phyloP scores from a whole-genome alignment of 2,329 filamentous ascomycete genomes.

The Gremmenia infestans region DNA sequence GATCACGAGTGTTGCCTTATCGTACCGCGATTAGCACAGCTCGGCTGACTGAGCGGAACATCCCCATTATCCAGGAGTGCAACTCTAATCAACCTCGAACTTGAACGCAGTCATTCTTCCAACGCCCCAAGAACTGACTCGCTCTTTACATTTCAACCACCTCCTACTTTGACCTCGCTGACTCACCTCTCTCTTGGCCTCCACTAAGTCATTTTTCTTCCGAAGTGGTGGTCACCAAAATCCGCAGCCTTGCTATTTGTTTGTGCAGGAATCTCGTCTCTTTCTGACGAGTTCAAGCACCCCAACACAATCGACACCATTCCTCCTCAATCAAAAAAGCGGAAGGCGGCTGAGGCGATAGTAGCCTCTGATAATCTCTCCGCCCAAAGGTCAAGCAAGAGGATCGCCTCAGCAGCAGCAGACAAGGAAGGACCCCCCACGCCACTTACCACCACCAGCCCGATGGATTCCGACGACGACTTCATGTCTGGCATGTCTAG shows the following conservation, averaged over 20 bases:
- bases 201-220: constrained; percentile 1
- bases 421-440: constrained; percentile 45
- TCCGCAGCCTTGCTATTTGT: constrained; percentile 18
- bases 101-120: not conserved
- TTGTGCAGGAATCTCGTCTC: constrained; percentile 26
- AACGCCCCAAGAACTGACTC: not conserved
- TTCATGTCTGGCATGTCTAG: constrained; percentile 82
- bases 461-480: constrained; percentile 95
- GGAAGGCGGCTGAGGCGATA: constrained; percentile 46
- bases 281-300: constrained; percentile 25
- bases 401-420: constrained; percentile 35
- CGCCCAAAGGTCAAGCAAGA: constrained; percentile 30
- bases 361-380: constrained; percentile 29
- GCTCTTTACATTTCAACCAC: not conserved
- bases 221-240: not conserved
- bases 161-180: too few species aligned
- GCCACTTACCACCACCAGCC: constrained; percentile 50
- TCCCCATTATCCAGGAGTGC: not conserved
- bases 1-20: not conserved
- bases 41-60: not conserved
- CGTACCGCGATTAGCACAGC: not conserved
- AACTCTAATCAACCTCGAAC: not conserved
- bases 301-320: constrained; percentile 38
- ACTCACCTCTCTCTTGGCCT: not conserved
- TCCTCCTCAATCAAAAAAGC: constrained; percentile 47